phyloP scores from a whole-genome alignment of 2,329 filamentous ascomycete genomes.

The Scleromitrula shiraiana region DNA sequence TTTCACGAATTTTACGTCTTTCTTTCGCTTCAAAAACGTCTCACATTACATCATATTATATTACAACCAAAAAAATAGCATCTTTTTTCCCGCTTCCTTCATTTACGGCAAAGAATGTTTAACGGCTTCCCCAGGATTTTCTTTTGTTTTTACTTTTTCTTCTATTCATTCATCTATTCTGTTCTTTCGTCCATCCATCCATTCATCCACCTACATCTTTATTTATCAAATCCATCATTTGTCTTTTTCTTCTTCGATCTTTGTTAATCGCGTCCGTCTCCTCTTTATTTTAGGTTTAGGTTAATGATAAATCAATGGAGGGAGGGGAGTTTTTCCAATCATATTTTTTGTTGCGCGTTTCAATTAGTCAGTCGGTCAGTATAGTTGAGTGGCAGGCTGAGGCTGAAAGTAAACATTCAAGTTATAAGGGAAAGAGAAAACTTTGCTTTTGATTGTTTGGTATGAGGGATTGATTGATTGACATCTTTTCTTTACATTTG shows the following conservation, averaged over 20 bases:
- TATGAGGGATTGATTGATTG: not conserved
- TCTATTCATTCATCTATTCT: not conserved
- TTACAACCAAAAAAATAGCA: not conserved
- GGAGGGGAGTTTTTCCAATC: not conserved
- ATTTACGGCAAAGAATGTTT: slow-evolving; percentile 6
- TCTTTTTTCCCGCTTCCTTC: not conserved
- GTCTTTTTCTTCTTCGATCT: not conserved
- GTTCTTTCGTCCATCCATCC: not conserved
- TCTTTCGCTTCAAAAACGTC: slow-evolving; percentile 5
- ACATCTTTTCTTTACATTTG: slow-evolving; percentile 3
- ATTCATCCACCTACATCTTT: slow-evolving; percentile 2
- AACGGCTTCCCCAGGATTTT: not conserved
- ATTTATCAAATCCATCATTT: not conserved
- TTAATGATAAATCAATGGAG: slow-evolving; percentile 5
- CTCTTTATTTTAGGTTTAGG: not conserved
- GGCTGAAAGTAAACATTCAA: no score
- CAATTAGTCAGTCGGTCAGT: no score
- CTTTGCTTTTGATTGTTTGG: not conserved
- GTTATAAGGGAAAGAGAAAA: no score
- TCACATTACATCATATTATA: no score
- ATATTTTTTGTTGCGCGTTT: not conserved
- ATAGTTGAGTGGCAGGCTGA: no score
- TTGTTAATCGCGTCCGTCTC: not conserved
- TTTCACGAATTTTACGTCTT: slow-evolving; percentile 9
- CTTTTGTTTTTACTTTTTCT: not conserved